phyloP scores from a whole-genome alignment of 192 early-diverging fungal species.

The Backusella tuberculispora region DNA sequence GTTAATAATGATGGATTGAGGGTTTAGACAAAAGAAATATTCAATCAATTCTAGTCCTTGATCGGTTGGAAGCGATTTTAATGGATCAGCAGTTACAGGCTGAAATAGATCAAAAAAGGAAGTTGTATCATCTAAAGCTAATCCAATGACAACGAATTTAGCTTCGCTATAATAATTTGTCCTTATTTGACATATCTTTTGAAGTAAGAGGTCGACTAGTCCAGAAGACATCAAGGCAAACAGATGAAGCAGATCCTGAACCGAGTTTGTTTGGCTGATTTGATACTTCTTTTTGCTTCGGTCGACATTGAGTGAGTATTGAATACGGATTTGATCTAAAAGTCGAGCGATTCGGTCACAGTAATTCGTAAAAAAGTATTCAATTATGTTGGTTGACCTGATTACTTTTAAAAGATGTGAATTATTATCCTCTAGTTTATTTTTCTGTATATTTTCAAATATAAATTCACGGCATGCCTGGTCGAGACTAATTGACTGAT shows the following conservation, averaged over 20 bases:
- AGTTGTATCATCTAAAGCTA: background rate
- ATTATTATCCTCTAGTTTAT: no score
- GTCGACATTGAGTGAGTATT: background rate
- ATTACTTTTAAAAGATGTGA: background rate
- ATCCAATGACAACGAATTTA: background rate
- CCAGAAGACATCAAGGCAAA: background rate
- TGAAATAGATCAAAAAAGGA: background rate
- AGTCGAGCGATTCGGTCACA: background rate
- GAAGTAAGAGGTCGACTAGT: background rate
- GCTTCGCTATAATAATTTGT: background rate
- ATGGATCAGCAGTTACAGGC: background rate
- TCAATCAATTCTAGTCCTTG: conserved; percentile 33
- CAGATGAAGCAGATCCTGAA: background rate
- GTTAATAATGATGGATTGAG: conserved; percentile 28
- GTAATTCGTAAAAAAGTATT: conserved; percentile 1
- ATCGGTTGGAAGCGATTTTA: conserved; percentile 19
- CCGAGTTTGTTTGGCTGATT: background rate
- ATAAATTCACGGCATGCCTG: conserved; percentile 30
- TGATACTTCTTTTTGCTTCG: background rate
- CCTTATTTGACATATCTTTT: background rate
- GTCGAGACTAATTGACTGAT: conserved; percentile 2
- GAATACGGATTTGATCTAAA: background rate
- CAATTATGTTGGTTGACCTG: background rate
- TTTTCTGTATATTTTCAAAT: conserved; percentile 27
- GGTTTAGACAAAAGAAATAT: conserved; percentile 29